These are phyloP conservation scores for Musa troglodytarum DNA, from an alignment of 176 grass and related monocot genomes.

Conservation along the genomic window DNA sequence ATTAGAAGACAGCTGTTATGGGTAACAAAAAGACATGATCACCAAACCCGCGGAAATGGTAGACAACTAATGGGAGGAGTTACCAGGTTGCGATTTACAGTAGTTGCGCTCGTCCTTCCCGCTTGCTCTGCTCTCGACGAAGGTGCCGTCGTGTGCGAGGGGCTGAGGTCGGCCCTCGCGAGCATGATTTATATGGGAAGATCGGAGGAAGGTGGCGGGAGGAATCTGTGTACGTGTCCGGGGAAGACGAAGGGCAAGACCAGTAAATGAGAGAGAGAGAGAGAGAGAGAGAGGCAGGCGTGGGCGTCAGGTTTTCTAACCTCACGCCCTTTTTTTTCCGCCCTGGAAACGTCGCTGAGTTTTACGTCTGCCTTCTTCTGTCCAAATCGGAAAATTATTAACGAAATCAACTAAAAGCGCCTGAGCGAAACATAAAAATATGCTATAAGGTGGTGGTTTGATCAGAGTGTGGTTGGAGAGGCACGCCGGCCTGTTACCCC, in stretches of 20 bases:
- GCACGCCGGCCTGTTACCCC: constrained; percentile 25
- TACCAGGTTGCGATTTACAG: no score
- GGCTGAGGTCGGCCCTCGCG: not conserved
- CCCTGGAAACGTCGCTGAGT: no score
- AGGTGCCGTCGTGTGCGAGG: not conserved
- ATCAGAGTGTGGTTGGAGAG: not conserved
- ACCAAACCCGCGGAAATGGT: no score
- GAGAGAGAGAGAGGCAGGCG: not conserved
- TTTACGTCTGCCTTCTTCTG: not conserved
- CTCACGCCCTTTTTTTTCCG: no score
- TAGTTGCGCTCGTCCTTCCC: no score
- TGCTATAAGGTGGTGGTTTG: not conserved
- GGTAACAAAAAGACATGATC: no score
- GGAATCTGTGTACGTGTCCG: constrained; percentile 7
- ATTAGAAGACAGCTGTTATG: no score
- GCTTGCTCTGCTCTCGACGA: not conserved
- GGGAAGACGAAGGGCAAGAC: not conserved
- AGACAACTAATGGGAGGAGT: no score
- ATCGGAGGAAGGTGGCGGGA: not conserved
- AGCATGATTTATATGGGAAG: not conserved
- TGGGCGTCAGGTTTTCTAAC: not conserved
- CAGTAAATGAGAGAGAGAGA: not conserved
- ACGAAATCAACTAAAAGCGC: not conserved
- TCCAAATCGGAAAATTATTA: not conserved
- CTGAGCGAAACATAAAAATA: not conserved